phyloP scores from a whole-genome alignment of 352 stramenopile species.

The Globisporangium cederbergense region DNA sequence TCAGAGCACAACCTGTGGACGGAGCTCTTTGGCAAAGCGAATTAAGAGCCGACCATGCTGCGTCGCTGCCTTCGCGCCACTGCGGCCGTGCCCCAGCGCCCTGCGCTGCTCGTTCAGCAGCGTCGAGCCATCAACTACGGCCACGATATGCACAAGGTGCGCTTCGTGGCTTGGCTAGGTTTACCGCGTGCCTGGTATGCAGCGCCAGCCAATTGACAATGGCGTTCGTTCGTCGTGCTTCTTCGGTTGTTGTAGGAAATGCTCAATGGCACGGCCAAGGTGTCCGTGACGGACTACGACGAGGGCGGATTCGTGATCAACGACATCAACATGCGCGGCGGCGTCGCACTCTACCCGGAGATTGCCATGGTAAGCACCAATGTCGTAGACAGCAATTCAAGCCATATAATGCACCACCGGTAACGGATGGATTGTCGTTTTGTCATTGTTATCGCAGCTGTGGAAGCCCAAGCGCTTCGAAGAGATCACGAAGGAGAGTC shows the following conservation, averaged over 20 bases:
- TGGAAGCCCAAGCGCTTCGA: conserved; percentile 77
- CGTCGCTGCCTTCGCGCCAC: conserved; percentile 15
- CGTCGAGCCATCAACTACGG: conserved; percentile 75
- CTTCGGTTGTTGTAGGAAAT: conserved; percentile 56
- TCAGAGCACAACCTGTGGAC: background rate
- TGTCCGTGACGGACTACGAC: conserved; percentile 82
- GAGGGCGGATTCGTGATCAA: conserved; percentile 85
- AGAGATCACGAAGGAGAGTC: conserved; percentile 77
- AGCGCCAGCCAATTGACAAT: background rate
- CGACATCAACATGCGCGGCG: conserved; percentile 81
- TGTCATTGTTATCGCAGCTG: conserved; percentile 32
- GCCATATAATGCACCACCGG: background rate
- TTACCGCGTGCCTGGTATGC: background rate
- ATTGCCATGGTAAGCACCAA: conserved; percentile 60
- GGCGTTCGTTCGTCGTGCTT: background rate
- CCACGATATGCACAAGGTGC: conserved; percentile 79
- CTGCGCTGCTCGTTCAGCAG: conserved; percentile 13
- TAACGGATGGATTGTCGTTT: background rate
- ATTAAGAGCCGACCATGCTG: background rate
- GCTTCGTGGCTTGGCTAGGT: background rate
- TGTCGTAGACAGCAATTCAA: background rate
- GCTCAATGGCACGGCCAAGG: conserved; percentile 72
- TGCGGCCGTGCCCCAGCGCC: conserved; percentile 7
- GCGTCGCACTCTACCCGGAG: conserved; percentile 63
- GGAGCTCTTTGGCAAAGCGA: background rate